Base-by-base conservation (phyloP, 371 early-diverging fungal species). In the Mucor saturninus region DNA sequence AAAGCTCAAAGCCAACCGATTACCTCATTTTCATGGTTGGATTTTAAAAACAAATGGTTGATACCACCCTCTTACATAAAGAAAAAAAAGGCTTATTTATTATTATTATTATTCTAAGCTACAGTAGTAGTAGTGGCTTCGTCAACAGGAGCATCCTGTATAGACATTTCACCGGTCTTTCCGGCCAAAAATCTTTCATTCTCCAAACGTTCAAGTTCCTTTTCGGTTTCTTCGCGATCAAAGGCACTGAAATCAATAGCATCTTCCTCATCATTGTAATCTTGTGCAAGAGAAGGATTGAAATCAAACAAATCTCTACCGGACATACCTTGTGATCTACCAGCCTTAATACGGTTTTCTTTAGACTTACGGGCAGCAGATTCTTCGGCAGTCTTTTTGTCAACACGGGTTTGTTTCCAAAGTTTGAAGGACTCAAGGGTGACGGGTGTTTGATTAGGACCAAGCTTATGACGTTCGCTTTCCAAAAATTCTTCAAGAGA, bases 291-390 rank as follows among this genome's bases (percentile, higher is more conserved):
- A 7, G 96, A 91, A 42, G 99, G 98, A 75, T 97, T 97, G 83
- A 95, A 97, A 67, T 96, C 94, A 79, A 99, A 99, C 75, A 98
- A 77, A 78, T 99, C 99, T 66, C 93, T 89, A 62, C 99, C 99
- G 59, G 95, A 95, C 91, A 97, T 93, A 56, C 94, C 93, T 48
- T 89, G 81, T 62, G 91, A 86, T 84, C 91, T 90, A 68, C 98
- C 98, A 11, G 96, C 93, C 77, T 94, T 92, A 82, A 87, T 87
- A 38, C 95, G 95, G 50, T 89, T 93, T 67, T 91, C 95, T 84
- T 95, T 95, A 45, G 89, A 86, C 74, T 95, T 91, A 62, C 83
- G 83, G 51, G 75, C 77, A 60, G 82, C 86, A 29, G 62, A 67
- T 52, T 86, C 88, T 29, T 91, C 94, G 37, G 87, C 91, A 46